Evolutionary conservation across 192 early-diverging fungal genomes (phyloP).

Genomic region (Podila verticillata): DNA sequence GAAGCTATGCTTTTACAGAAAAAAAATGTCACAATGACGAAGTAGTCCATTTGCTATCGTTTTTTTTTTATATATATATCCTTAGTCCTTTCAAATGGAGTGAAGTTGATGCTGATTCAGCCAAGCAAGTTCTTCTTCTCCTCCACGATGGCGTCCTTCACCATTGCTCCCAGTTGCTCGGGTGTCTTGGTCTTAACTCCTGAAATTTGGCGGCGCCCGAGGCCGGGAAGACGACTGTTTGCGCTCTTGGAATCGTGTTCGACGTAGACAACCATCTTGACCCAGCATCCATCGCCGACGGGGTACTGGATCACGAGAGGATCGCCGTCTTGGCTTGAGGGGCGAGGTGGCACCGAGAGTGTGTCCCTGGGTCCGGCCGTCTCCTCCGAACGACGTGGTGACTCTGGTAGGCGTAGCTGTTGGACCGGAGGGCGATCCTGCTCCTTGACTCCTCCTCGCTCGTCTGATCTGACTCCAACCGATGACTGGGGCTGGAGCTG

Average conservation of each 20-base stretch:
- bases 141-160: neutral
- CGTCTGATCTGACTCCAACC: too few species aligned
- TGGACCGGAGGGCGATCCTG: too few species aligned
- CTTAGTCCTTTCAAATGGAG: too few species aligned
- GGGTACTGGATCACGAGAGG: conserved; percentile 38
- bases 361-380: neutral
- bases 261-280: conserved; percentile 30
- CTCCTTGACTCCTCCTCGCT: too few species aligned
- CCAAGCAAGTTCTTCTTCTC: neutral
- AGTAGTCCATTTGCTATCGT: too few species aligned
- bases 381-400: neutral
- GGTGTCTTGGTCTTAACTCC: neutral
- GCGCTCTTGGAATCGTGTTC: conserved; percentile 18
- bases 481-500: too few species aligned
- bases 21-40: too few species aligned
- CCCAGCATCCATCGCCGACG: conserved; percentile 26
- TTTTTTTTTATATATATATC: too few species aligned
- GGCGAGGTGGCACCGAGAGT: neutral
- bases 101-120: neutral
- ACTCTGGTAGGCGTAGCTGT: too few species aligned
- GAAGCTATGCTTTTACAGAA: too few species aligned
- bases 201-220: neutral
- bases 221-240: conserved; percentile 1
- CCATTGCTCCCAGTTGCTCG: neutral
- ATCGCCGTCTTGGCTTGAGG: neutral